Evolutionary conservation across 345 rosid genomes (phyloP).

Genomic region (Eucalyptus curtisii): DNA sequence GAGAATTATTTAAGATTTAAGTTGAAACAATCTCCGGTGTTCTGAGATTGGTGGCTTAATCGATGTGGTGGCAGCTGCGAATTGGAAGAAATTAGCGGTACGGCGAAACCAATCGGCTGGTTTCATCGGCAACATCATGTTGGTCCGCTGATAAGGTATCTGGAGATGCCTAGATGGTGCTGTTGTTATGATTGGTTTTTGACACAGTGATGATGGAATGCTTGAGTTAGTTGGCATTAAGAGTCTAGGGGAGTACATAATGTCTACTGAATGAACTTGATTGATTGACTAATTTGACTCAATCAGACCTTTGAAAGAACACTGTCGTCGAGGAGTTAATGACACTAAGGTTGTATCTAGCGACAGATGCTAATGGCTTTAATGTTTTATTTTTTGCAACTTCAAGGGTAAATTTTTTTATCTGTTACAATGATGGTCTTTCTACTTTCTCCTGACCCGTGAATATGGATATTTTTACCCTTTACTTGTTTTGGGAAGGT

Average conservation of each 20-base stretch:
- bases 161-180: background rate
- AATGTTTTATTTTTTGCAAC: background rate
- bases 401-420: background rate
- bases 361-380: background rate
- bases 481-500: background rate
- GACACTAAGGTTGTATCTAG: background rate
- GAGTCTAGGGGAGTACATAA: background rate
- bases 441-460: background rate
- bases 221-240: background rate
- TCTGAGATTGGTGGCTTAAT: background rate
- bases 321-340: background rate
- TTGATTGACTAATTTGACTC: background rate
- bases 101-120: background rate
- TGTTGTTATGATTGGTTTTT: background rate
- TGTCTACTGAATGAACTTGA: background rate
- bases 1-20: background rate
- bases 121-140: background rate
- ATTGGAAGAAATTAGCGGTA: background rate
- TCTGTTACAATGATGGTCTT: background rate
- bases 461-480: background rate
- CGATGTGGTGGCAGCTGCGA: background rate
- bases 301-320: background rate
- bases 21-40: background rate
- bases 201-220: background rate
- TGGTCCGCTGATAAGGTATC: background rate